Evolutionary conservation across 169 alveolate species (phyloP).

Genomic region (Cryptosporidium baileyi): DNA sequence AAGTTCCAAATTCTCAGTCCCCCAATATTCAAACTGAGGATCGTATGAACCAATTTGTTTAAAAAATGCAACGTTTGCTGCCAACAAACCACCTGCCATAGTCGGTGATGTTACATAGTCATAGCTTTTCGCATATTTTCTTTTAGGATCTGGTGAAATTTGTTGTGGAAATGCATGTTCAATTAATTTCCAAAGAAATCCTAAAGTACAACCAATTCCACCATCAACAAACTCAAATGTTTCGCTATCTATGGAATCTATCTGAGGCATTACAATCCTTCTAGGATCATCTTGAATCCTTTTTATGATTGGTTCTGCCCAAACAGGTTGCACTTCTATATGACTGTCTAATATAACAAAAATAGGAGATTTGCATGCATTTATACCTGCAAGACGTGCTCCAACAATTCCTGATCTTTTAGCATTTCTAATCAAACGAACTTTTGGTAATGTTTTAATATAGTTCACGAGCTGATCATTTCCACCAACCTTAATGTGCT

Average conservation of each 20-base stretch:
- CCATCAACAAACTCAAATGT: constrained; percentile 73
- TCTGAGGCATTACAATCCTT: constrained; percentile 78
- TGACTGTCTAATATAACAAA: constrained; percentile 78
- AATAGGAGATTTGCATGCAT: constrained; percentile 68
- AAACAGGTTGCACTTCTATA: constrained; percentile 75
- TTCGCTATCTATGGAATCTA: constrained; percentile 76
- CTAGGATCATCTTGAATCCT: constrained; percentile 71
- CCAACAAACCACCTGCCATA: constrained; percentile 80
- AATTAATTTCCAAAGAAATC: constrained; percentile 76
- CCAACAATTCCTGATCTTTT: constrained; percentile 78
- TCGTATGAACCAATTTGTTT: constrained; percentile 74
- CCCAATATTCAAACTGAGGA: constrained; percentile 76
- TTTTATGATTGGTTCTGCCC: constrained; percentile 79
- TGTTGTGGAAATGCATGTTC: constrained; percentile 74
- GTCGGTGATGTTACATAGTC: constrained; percentile 77
- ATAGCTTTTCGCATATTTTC: constrained; percentile 55
- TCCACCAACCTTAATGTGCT: constrained; percentile 53
- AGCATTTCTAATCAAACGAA: constrained; percentile 71
- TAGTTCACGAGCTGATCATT: constrained; percentile 56
- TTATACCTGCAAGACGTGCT: constrained; percentile 77
- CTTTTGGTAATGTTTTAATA: constrained; percentile 69
- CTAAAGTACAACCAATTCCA: constrained; percentile 79
- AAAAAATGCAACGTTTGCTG: constrained; percentile 72
- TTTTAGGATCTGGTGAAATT: constrained; percentile 45
- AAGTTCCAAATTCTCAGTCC: constrained; percentile 78